A percentile compares a stretch with the other conserved stretches of the same genome.
Evolutionary conservation across 768 basidiomycete genomes (phyloP).

Genomic region (Tulasnella sp.): DNA sequence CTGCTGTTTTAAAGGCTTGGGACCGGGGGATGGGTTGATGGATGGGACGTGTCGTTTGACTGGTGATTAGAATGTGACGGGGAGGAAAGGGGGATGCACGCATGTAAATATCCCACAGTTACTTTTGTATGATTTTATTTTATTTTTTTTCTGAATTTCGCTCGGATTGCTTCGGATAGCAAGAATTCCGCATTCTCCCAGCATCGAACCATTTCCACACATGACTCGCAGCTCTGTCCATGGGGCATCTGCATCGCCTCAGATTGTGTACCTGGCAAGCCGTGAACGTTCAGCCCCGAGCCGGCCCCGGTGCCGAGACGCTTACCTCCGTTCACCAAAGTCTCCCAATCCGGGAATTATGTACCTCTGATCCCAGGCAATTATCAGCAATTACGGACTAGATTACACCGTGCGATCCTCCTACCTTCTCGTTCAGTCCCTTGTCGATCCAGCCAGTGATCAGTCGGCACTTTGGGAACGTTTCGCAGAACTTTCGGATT

Average conservation of each 20-base stretch:
- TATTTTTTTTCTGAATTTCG: not conserved
- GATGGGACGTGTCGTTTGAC: not conserved
- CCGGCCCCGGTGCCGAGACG: not conserved
- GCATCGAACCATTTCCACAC: conserved; percentile 11
- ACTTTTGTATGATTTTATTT: not conserved
- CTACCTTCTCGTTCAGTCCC: conserved; percentile 76
- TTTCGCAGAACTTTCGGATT: conserved; percentile 69
- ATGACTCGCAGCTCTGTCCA: not conserved
- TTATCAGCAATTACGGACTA: not conserved
- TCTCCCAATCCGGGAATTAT: conserved; percentile 96
- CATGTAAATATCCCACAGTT: not conserved
- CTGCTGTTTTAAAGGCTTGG: not conserved
- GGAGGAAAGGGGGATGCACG: no score
- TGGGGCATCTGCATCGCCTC: not conserved
- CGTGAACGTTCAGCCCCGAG: not conserved
- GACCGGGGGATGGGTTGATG: not conserved
- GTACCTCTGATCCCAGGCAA: conserved; percentile 34
- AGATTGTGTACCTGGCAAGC: conserved; percentile 25
- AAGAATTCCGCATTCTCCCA: not conserved
- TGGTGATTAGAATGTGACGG: no score
- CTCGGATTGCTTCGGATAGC: not conserved
- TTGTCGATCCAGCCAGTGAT: conserved; percentile 96
- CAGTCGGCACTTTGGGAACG: conserved; percentile 75
- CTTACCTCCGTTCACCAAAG: conserved; percentile 83
- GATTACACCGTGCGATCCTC: not conserved